These are phyloP conservation scores for Tuber umbilicatum DNA, from an alignment of 495 filamentous ascomycete species.

Conservation along the genomic window DNA sequence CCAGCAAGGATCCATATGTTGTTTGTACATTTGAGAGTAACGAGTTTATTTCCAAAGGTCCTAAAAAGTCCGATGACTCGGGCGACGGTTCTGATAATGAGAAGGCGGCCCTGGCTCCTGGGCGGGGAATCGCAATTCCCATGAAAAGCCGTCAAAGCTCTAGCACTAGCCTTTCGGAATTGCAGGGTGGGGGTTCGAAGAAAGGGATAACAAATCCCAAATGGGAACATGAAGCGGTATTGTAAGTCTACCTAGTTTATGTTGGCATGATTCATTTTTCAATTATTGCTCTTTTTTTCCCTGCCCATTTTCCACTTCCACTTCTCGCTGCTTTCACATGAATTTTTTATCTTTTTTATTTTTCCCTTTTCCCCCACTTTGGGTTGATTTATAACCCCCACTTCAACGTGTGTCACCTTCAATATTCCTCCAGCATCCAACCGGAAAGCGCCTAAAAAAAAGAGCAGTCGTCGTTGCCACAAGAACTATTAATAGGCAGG, in stretches of 20 bases:
- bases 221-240: constrained; percentile 92
- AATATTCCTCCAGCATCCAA: constrained; percentile 18
- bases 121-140: constrained; percentile 74
- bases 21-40: constrained; percentile 96
- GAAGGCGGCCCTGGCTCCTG: constrained; percentile 19
- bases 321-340: constrained; percentile 19
- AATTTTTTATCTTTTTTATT: constrained; percentile 6
- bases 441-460: not conserved
- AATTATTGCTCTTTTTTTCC: constrained; percentile 13
- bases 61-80: constrained; percentile 46
- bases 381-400: constrained; percentile 11
- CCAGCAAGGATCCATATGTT: constrained; percentile 82
- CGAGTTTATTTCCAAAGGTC: constrained; percentile 86
- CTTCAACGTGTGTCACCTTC: constrained; percentile 30
- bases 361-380: constrained; percentile 16
- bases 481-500: not conserved
- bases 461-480: constrained; percentile 11
- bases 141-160: constrained; percentile 94
- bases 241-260: constrained; percentile 56
- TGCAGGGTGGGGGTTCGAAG: constrained; percentile 56
- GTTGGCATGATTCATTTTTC: constrained; percentile 6
- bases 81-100: constrained; percentile 18
- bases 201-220: constrained; percentile 76
- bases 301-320: constrained; percentile 24
- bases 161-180: constrained; percentile 71